Conservation (phyloP, 2,329 filamentous ascomycete species). For the Calonectria pteridis region DNA sequence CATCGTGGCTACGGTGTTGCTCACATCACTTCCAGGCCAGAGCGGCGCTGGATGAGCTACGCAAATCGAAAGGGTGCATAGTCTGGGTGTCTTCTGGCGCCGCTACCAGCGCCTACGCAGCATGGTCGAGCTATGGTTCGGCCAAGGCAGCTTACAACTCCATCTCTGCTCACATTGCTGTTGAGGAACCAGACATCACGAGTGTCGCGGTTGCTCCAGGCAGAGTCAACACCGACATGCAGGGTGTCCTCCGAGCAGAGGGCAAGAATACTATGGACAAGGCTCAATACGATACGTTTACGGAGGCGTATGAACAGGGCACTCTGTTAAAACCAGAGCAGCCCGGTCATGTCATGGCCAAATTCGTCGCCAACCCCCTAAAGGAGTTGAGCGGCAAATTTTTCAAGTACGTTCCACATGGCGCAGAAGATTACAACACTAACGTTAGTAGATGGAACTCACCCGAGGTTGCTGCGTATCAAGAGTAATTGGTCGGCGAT, state of each 20-base stretch:
- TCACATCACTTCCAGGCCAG: conserved; percentile 67
- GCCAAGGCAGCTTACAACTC: conserved; percentile 89
- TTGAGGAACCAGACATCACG: conserved; percentile 82
- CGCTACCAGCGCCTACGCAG: conserved; percentile 72
- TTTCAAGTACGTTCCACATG: conserved; percentile 67
- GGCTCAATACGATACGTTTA: conserved; percentile 75
- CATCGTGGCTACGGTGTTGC: conserved; percentile 8
- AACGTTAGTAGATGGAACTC: conserved; percentile 52
- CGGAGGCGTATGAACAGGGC: conserved; percentile 76
- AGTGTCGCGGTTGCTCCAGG: conserved; percentile 82
- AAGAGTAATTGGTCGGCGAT: conserved; percentile 47
- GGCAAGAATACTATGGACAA: conserved; percentile 64
- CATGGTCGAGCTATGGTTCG: conserved; percentile 86
- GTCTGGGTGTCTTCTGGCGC: conserved; percentile 87
- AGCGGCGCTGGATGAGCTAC: conserved; percentile 76
- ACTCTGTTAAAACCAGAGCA: conserved; percentile 84
- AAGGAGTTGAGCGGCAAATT: conserved; percentile 81
- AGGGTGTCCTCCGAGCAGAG: conserved; percentile 79
- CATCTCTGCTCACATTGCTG: conserved; percentile 76
- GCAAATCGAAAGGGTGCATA: conserved; percentile 76
- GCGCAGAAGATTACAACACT: conserved; percentile 25
- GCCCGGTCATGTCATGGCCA: conserved; percentile 88
- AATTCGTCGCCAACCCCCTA: conserved; percentile 74
- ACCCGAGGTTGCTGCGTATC: conserved; percentile 66
- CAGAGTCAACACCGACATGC: conserved; percentile 91